Base-by-base conservation (phyloP, 2,329 filamentous ascomycete genomes). In the Grosmannia clavigera region DNA sequence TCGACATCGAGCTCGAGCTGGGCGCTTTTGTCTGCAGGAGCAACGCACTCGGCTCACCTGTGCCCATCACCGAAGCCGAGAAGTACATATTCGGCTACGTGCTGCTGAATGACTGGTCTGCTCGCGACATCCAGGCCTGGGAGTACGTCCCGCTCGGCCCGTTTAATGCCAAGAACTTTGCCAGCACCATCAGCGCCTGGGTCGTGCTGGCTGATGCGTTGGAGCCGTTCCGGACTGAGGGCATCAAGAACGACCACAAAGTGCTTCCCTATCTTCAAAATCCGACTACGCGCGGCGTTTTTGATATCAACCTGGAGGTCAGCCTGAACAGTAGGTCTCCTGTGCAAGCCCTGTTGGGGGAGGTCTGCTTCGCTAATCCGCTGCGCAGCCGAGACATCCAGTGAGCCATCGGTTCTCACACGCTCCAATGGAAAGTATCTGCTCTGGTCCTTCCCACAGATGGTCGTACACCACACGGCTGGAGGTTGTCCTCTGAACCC, bases 71-170 rank as follows among this genome's bases (percentile, higher is more conserved):
- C 3, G 74, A 86, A 52, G 89, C 89, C 0, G 83, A 85, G 58
- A 80, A 88, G 25, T 78, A 84, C 66, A 78, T 95, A 31, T 94
- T 94, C 68, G 90, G 90, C 14, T 78, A 90, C 35, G 89, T 94
- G 0, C 72, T 95, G 61, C 81, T 95, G 78, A 95, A 95, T 66
- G 90, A 95, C 72, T 95, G 90, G 90, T 90, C 85, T 59, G 89
- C 89, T 6, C 77, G 89, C 64, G 89, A 94, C 66, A 85, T 94
- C 57, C 89, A 95, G 69, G 81, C 81, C 0, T 94, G 88, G 88
- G 90, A 95, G 71, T 92, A 91, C 66, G 80, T 92, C 11, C 90
- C 90, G 0, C 74, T 92, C 10, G 90, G 90, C 0, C 89, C 89
- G 0, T 92, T 94, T 74, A 91, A 89, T 63, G 78, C 83, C 29